Percentiles rank a stretch among this genome's conserved stretches.
phyloP scores from a whole-genome alignment of 345 rosid genomes.

The Salix purpurea region DNA sequence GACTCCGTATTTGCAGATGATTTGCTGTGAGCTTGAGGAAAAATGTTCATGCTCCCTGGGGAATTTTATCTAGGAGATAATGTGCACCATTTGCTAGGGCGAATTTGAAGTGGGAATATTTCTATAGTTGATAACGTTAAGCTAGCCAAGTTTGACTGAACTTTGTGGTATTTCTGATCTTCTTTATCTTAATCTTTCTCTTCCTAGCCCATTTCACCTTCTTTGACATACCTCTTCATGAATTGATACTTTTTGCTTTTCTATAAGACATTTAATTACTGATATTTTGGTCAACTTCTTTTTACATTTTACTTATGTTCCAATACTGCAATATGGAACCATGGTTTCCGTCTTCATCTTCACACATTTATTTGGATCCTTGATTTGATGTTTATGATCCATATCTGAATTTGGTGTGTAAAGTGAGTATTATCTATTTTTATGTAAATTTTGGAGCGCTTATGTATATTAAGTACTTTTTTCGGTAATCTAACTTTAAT shows the following conservation, averaged over 20 bases:
- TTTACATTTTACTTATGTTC: neutral
- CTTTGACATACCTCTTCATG: neutral
- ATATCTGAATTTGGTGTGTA: neutral
- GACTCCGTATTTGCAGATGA: constrained; percentile 57
- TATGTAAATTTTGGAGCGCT: neutral
- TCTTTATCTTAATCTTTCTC: constrained; percentile 3
- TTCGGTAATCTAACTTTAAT: no score
- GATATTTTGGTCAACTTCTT: neutral
- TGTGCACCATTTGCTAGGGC: constrained; percentile 13
- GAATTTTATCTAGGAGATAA: constrained; percentile 16
- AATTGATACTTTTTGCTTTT: neutral
- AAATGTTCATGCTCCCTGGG: constrained; percentile 33
- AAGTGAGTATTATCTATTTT: neutral
- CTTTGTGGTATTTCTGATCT: constrained; percentile 5
- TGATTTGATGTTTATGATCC: neutral
- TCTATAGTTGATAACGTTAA: constrained; percentile 11
- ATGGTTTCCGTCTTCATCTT: neutral
- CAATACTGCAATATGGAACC: neutral
- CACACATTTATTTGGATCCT: neutral
- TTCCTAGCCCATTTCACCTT: neutral
- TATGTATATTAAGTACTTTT: no score
- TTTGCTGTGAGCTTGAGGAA: constrained; percentile 49
- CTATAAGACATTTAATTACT: neutral
- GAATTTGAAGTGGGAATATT: constrained; percentile 23
- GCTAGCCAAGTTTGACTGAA: constrained; percentile 7